Base-by-base conservation (phyloP, 2,329 filamentous ascomycete species). In the Cryphonectria nitschkei region DNA sequence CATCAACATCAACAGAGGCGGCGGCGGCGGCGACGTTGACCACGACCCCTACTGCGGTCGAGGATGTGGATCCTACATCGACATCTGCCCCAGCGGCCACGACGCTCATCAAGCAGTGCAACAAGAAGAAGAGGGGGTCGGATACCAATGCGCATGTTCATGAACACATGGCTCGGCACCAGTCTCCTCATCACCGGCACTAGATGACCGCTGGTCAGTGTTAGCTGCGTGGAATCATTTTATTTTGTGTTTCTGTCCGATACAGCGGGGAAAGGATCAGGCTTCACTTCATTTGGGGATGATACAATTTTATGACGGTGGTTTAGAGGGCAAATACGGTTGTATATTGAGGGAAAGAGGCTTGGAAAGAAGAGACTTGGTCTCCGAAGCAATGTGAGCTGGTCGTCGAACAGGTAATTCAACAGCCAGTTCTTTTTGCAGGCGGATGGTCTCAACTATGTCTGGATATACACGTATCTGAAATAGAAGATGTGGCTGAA, bases 21-120 rank as follows among this genome's bases (percentile, higher is more conserved):
- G 43, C 6, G 43, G 43, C 43, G 43, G 3, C 43, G 43, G 2
- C 43, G 43, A n/a, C 8, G 46, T 2, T n/a, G 1, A 50, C 63
- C 26, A 50, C 43, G 11, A 13, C 63, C 11, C 37, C 37, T 46
- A n/a, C n/a, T 8, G 61, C n/a, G 39, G 41, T 19, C 13, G 5
- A 41, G 32, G 29, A 29, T 39, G 61, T 29, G 2, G 41, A 9
- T 5, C 22, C 39, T 29, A 26, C 61, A 19, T 32, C 61, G 39
- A 3, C 61, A 26, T 64, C 61, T 14, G 5, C 63, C 2, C 26
- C 63, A 4, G 63, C 63, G 9, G 63, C 63, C 63, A 65, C 63
- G 41, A 65, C 63, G 41, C 43, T 65, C 22, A 7, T 65, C 39
- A 65, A 65, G 43, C 63, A 65, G 41, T 65, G 63, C 63, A 52